Evolutionary conservation across 2,329 filamentous ascomycete species (phyloP).

Genomic region (Stagonosporopsis chrysanthemi): DNA sequence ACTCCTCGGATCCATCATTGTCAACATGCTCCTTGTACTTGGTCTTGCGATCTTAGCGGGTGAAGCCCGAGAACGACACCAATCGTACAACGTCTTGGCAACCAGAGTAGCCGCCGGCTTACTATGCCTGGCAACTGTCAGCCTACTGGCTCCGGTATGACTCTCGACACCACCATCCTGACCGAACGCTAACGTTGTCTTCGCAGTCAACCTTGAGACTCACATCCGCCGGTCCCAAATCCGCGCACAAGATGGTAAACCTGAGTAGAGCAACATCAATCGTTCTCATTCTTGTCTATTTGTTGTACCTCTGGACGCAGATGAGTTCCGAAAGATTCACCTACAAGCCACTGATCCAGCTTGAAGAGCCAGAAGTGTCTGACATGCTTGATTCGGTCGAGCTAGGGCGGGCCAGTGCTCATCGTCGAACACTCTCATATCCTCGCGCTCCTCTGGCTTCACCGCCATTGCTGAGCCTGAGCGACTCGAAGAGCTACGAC

Average conservation of each 20-base stretch:
- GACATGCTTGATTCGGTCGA: slow-evolving; percentile 15
- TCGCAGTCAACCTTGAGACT: slow-evolving; percentile 19
- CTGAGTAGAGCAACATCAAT: slow-evolving; percentile 23
- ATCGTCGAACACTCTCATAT: slow-evolving; percentile 11
- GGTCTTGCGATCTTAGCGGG: slow-evolving; percentile 87
- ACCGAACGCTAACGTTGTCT: background rate
- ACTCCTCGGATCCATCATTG: slow-evolving; percentile 84
- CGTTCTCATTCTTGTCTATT: slow-evolving; percentile 23
- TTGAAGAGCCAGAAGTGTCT: slow-evolving; percentile 18
- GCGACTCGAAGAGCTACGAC: slow-evolving; percentile 9
- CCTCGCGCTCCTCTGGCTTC: slow-evolving; percentile 2
- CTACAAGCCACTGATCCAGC: slow-evolving; percentile 26
- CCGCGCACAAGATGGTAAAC: slow-evolving; percentile 12
- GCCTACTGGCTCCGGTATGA: slow-evolving; percentile 78
- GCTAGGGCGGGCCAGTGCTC: slow-evolving; percentile 3
- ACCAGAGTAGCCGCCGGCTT: slow-evolving; percentile 83
- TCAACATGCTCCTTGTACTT: slow-evolving; percentile 82
- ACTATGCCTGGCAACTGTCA: slow-evolving; percentile 75
- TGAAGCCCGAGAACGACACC: slow-evolving; percentile 75
- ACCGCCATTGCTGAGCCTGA: slow-evolving; percentile 5
- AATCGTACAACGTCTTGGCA: slow-evolving; percentile 86
- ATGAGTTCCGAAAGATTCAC: slow-evolving; percentile 22
- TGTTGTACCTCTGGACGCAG: slow-evolving; percentile 25
- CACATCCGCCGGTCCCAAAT: background rate
- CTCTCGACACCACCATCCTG: background rate